These are phyloP conservation scores for Parietichytrium sp. DNA, from an alignment of 108 stramenopile species.

Conservation along the genomic window DNA sequence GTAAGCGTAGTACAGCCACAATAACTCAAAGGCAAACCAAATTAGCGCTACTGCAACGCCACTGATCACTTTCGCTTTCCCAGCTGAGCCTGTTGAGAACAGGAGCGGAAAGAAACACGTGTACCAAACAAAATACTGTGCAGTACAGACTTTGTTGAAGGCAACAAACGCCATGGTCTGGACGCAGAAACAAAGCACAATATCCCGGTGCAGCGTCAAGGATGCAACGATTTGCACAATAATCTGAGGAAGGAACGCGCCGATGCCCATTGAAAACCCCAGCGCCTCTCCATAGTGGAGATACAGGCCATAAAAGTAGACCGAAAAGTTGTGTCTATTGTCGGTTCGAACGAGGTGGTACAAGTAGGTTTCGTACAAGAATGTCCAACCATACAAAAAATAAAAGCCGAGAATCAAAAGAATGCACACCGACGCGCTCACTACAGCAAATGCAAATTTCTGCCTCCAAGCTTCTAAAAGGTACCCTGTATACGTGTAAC, in stretches of 20 bases:
- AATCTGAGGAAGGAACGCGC: conserved; percentile 39
- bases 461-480: not conserved
- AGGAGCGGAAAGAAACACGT: conserved; percentile 56
- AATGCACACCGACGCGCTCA: conserved; percentile 60
- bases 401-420: conserved; percentile 62
- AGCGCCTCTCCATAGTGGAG: conserved; percentile 50
- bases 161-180: conserved; percentile 94
- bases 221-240: conserved; percentile 48
- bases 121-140: conserved; percentile 97
- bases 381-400: conserved; percentile 68
- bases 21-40: conserved; percentile 46
- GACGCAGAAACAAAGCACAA: conserved; percentile 34
- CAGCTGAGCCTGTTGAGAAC: not conserved
- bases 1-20: conserved; percentile 52
- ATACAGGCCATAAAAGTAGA: conserved; percentile 86
- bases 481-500: not conserved
- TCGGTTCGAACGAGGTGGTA: conserved; percentile 92
- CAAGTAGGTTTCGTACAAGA: conserved; percentile 78
- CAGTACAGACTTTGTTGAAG: conserved; percentile 97
- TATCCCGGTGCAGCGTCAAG: conserved; percentile 65
- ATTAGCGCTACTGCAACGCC: not conserved
- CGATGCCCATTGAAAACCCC: conserved; percentile 14
- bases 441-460: conserved; percentile 64
- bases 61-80: no score
- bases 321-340: conserved; percentile 86